These are phyloP conservation scores for Hordeum marinum DNA, from an alignment of 176 grass and related monocot genomes.

Conservation along the genomic window DNA sequence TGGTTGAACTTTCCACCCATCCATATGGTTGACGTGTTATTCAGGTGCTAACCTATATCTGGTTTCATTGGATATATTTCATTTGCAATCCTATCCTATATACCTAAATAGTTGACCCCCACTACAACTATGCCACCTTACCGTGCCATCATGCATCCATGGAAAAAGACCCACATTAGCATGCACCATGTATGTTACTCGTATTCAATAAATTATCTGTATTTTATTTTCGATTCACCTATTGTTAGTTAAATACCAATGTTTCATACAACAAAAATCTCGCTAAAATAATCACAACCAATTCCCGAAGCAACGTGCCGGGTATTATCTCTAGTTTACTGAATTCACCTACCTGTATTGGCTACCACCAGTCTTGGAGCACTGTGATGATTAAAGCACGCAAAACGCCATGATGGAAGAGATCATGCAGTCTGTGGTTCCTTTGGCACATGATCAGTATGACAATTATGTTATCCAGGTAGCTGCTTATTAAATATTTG, in stretches of 20 bases:
- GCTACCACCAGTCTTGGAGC: conserved; percentile 62
- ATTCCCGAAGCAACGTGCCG: too few species aligned
- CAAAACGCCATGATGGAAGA: conserved; percentile 77
- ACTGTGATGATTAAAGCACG: conserved; percentile 64
- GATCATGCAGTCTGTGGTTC: conserved; percentile 64
- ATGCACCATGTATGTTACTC: too few species aligned
- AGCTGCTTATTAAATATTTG: conserved; percentile 17
- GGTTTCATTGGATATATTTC: neutral
- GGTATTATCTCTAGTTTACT: neutral
- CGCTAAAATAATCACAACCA: too few species aligned
- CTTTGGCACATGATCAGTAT: conserved; percentile 77
- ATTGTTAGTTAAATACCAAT: too few species aligned
- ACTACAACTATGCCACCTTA: too few species aligned
- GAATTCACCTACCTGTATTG: conserved; percentile 1
- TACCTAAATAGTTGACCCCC: too few species aligned
- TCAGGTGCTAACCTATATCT: conserved; percentile 44
- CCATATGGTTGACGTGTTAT: conserved; percentile 89
- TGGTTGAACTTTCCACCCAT: conserved; percentile 75
- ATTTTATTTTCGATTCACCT: too few species aligned
- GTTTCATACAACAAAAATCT: too few species aligned
- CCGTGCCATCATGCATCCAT: too few species aligned
- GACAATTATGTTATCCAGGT: conserved; percentile 94
- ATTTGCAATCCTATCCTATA: neutral
- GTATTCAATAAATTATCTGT: too few species aligned
- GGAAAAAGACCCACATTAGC: too few species aligned